phyloP scores from a whole-genome alignment of 495 filamentous ascomycete species.

The Aspergillus haitiensis region DNA sequence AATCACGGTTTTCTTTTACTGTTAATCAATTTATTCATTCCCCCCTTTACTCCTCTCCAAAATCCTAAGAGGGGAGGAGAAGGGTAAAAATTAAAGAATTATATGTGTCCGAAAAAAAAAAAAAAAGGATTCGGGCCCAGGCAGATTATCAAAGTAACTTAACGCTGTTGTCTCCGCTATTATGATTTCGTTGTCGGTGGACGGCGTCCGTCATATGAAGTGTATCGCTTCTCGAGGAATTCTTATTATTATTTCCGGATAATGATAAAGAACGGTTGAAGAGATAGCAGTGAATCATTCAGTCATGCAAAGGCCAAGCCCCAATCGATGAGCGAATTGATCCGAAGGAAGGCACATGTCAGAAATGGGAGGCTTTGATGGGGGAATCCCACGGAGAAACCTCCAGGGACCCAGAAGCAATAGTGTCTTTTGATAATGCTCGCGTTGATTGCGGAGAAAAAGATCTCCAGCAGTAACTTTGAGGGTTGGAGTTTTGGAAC shows the following conservation, averaged over 20 bases:
- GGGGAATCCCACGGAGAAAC: conserved; percentile 10
- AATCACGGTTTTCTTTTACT: too few relatives aligned
- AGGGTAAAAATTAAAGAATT: conserved; percentile 1
- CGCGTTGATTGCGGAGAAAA: not conserved
- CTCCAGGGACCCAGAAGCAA: not conserved
- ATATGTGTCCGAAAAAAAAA: not conserved
- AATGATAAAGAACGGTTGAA: conserved; percentile 7
- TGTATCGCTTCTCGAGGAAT: not conserved
- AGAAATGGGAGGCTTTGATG: conserved; percentile 9
- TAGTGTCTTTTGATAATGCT: conserved; percentile 4
- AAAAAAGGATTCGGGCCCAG: not conserved
- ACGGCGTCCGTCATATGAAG: not conserved
- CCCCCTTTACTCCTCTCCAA: too few relatives aligned
- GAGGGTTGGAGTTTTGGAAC: not conserved
- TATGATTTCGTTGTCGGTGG: not conserved
- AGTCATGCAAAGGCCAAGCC: conserved; percentile 10
- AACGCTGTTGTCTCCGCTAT: conserved; percentile 1
- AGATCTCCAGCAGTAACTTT: not conserved
- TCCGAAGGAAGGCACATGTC: conserved; percentile 14
- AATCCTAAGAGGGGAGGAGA: not conserved
- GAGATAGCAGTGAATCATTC: conserved; percentile 3
- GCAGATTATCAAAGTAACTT: not conserved
- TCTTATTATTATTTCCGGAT: not conserved
- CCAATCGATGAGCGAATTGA: conserved; percentile 5
- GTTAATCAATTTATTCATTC: too few relatives aligned